phyloP scores from a whole-genome alignment of 164 flowering plant genomes.

The Liriodendron chinense region DNA sequence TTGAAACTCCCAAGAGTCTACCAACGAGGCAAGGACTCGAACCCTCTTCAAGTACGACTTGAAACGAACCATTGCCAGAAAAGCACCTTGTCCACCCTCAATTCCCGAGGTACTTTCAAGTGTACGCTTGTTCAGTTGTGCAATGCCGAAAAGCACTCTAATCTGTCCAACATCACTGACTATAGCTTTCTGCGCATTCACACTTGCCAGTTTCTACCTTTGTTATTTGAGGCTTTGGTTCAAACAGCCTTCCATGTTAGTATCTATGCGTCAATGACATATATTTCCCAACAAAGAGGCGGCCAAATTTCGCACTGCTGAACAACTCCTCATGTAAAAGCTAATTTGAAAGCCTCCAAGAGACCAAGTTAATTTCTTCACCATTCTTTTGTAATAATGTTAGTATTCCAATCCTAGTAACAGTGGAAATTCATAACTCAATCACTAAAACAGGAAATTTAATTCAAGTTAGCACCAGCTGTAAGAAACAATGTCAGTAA shows the following conservation, averaged over 20 bases:
- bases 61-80: too few species aligned
- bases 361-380: neutral
- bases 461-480: constrained; percentile 53
- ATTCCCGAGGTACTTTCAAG: too few species aligned
- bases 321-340: too few species aligned
- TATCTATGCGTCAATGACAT: neutral
- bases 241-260: neutral
- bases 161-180: neutral
- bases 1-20: too few species aligned
- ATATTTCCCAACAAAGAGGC: neutral
- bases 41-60: too few species aligned
- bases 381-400: constrained; percentile 37
- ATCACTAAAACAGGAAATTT: constrained; percentile 25
- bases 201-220: neutral
- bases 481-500: constrained; percentile 47
- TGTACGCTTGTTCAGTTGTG: neutral
- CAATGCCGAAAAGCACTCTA: neutral
- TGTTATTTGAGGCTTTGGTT: neutral
- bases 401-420: constrained; percentile 38
- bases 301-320: neutral
- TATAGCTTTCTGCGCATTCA: neutral
- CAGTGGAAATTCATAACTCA: constrained; percentile 25
- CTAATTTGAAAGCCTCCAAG: neutral
- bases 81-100: too few species aligned
- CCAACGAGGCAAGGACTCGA: too few species aligned